Base-by-base conservation (phyloP, 2,329 filamentous ascomycete species). In the Biscogniauxia sp. region DNA sequence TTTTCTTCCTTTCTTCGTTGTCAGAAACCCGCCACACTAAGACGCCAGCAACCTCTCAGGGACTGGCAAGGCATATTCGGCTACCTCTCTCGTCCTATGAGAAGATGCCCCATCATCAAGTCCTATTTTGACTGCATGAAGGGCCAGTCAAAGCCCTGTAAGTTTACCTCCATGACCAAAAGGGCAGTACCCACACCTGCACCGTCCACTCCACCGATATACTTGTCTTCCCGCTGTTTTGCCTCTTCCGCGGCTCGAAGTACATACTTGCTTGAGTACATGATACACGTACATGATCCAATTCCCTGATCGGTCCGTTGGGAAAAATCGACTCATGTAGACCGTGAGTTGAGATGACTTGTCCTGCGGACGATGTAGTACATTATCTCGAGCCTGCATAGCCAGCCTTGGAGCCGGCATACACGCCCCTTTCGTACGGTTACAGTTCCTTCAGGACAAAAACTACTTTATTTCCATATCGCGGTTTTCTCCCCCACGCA, bases 51-150 rank as follows among this genome's bases (percentile, higher is more conserved):
- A 62, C 63, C 60, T 66, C 64, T 61, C 59, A 67, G 67, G 59
- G 64, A 64, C 61, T 64, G 59, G 65, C 64, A 58, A 69, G 64
- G 66, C 61, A 63, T 64, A 60, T 61, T 64, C 62, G 65, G 65
- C 60, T 67, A 54, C 54, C 51, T 61, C 51, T 61, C 60, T 58
- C 62, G 64, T 61, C 68, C 70, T 72, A 70, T 72, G 62, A 69
- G 66, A 68, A 57, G 56, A 62, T 69, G 66, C 65, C 67, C 68
- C 70, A 71, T 72, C 68, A 69, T 69, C 66, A 68, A 62, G 53
- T 66, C 63, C 56, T 65, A 61, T 68, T 54, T 68, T 54, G 56
- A 66, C 65, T 70, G 69, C 67, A 72, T 71, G 61, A 62, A 53
- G 61, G 62, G 61, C 64, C 64, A 63, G 61, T 60, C 64, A 61